phyloP scores from a whole-genome alignment of 2,329 filamentous ascomycete genomes.

The Colletotrichum tamarilloi region DNA sequence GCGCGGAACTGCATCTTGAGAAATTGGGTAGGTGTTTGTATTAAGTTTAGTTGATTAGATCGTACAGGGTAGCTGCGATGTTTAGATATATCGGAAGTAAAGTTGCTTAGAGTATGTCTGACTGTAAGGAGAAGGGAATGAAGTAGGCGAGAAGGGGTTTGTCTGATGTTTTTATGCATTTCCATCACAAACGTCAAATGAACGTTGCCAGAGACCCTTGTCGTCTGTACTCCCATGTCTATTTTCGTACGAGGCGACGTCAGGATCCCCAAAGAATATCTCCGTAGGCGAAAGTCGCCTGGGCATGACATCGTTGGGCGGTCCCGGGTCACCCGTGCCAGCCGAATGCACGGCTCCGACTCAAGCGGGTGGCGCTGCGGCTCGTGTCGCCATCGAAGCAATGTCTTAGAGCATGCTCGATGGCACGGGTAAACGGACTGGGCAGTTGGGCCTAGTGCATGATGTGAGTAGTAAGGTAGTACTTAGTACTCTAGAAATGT shows the following conservation, averaged over 20 bases:
- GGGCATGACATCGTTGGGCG: conserved; percentile 14
- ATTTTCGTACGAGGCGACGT: not conserved
- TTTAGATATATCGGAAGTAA: not conserved
- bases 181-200: not conserved
- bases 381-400: not conserved
- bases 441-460: not conserved
- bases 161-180: conserved; percentile 11
- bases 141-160: not conserved
- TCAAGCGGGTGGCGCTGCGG: conserved; percentile 3
- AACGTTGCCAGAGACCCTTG: not conserved
- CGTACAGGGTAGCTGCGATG: not conserved
- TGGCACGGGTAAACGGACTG: not conserved
- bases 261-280: conserved; percentile 3
- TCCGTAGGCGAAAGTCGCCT: not conserved
- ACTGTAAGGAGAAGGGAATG: not conserved
- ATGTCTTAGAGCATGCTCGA: not conserved
- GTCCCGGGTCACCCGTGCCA: not conserved
- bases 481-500: not conserved
- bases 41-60: not conserved
- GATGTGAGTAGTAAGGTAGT: not conserved
- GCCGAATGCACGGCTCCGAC: not conserved
- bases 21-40: no score
- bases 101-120: not conserved
- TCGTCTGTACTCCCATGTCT: not conserved
- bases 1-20: conserved; percentile 39